Evolutionary conservation across 805 yeast species (phyloP), one percentile per base, ranked within the genome.

Genomic region (Lachancea dasiensis): DNA sequence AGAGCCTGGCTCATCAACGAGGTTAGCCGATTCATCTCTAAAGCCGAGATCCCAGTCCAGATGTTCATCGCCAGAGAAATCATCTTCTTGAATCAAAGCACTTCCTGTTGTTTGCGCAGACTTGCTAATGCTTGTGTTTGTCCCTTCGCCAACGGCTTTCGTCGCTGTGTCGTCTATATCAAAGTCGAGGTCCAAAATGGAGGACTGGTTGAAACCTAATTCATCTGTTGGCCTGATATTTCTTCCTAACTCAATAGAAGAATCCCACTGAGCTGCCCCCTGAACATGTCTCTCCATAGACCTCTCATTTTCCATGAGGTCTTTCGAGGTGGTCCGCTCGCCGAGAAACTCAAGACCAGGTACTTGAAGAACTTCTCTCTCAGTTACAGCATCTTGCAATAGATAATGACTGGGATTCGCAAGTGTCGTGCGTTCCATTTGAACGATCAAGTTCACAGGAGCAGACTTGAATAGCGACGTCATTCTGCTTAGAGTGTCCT

Each of bases 331-430:
- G 21, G 46, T 43, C 15, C 25, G 35, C 27, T 49, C 52, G 19
- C 47, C 47, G 25, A 57, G 52, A 29, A 56, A 58, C 14, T 49
- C 57, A 49, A 75, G 60, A 22, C 82, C 82, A 31, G 77, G 84
- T 47, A 78, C 84, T 45, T 73, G 73, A 27, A 84, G 63, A 46
- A 86, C 74, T 52, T 85, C 94, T 26, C 79, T 70, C 42, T 79
- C 85, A 0, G 95, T 81, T 31, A 86, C 80, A 14, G 85, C 83
- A 60, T 87, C 95, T 50, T 72, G 77, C 48, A 87, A 67, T 1
- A 79, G 73, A 33, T 84, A 68, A 28, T 72, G 73, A 21, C 72
- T 70, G 23, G 82, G 66, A 19, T 78, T 77, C 1, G 80, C 64
- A 21, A 81, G 65, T 10, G 79, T 73, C 3, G 40, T 37, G 4